Evolutionary conservation across 1,284 basidiomycete species (phyloP).

Genomic region (Heterobasidion annosum): DNA sequence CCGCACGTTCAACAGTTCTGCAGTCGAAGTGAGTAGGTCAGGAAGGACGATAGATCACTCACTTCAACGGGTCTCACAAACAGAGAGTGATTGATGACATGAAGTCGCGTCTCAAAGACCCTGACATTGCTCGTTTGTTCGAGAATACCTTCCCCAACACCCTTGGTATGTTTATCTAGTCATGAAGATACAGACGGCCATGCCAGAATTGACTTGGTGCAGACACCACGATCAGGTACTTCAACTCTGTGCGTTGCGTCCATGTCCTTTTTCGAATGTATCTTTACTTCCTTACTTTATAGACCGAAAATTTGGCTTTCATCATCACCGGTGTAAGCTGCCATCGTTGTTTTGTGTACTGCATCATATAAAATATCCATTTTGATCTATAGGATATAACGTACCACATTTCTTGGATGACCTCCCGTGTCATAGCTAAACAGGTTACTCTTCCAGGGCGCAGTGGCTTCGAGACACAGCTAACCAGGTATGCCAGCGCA

Average conservation of each 20-base stretch:
- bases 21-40: constrained; percentile 46
- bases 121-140: constrained; percentile 65
- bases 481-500: constrained; percentile 45
- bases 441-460: constrained; percentile 12
- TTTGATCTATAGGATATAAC: constrained; percentile 50
- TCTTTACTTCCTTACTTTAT: constrained; percentile 8
- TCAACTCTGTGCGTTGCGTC: constrained; percentile 22
- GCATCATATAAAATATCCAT: background rate
- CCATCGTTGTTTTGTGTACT: background rate
- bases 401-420: constrained; percentile 27
- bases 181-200: background rate
- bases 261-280: background rate
- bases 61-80: no score
- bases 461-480: constrained; percentile 64
- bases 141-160: constrained; percentile 76
- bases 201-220: background rate
- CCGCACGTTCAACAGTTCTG: constrained; percentile 63
- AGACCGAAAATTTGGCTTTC: constrained; percentile 63
- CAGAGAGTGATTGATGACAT: constrained; percentile 64
- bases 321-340: constrained; percentile 61
- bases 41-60: background rate
- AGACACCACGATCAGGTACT: constrained; percentile 75
- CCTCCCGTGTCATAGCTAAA: no score
- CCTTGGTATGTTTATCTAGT: constrained; percentile 33
- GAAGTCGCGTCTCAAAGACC: constrained; percentile 60